Evolutionary conservation across 2,329 filamentous ascomycete genomes (phyloP), one percentile per base, ranked within the genome.

Genomic region (Alternaria hordeiaustralica): DNA sequence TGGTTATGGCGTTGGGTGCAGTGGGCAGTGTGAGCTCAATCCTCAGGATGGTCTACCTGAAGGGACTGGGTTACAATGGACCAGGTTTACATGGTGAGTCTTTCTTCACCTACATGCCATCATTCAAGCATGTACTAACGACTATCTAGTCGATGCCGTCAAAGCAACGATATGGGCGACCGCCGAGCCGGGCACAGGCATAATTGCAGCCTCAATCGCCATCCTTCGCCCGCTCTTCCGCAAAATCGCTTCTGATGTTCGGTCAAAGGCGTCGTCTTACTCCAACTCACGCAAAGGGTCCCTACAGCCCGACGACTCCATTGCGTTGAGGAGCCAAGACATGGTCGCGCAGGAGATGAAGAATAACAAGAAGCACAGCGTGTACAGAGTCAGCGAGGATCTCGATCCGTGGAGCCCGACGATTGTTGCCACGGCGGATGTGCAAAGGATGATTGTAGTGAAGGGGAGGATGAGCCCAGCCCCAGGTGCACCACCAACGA

Each of bases 121-220:
- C 4, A 15, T 25, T 44, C 15, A 13, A 6, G 11, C 18, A 13
- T 33, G 58, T 71, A 25, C 63, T 58, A 75, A 25, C 4, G 6
- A 12, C 4, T 4, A 5, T 33, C n/a, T 33, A 78, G 75, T 64
- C 43, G 67, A 77, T 58, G 74, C 79, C 57, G 78, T 78, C 41
- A 78, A 78, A 67, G 77, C 78, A 23, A 80, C 76, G 13, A 78
- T 82, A 45, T 85, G 83, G 82, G 83, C 83, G 4, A 79, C 84
- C 30, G 78, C 84, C 23, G 84, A 85, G 64, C 82, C 83, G 33
- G 84, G 82, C 10, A 83, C 82, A 18, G 84, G 84, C 18, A 84
- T 87, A 64, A 79, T 83, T 8, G 83, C 85, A 12, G 84, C 83
- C 3, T 84, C 82, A 8, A 75, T 83, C 41, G 82, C 83, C 8